phyloP scores from a whole-genome alignment of 768 basidiomycete species.

The Fistulinella prunicolor region DNA sequence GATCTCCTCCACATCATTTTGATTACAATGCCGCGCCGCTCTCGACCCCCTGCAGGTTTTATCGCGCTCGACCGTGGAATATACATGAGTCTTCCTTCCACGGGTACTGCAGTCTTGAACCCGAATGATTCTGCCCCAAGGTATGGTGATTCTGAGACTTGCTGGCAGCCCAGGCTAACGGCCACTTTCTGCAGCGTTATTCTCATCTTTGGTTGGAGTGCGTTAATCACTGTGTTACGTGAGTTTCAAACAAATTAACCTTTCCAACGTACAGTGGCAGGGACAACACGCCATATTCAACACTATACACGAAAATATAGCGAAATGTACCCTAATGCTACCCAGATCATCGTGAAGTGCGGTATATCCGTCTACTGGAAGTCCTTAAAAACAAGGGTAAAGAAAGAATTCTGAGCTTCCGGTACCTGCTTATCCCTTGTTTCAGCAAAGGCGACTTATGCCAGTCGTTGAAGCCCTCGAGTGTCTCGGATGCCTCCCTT shows the following conservation, averaged over 20 bases:
- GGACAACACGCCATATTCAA: constrained; percentile 23
- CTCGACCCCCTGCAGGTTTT: constrained; percentile 17
- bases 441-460: constrained; percentile 18
- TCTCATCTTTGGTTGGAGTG: constrained; percentile 31
- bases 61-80: constrained; percentile 14
- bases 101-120: background rate
- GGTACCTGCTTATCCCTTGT: background rate
- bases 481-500: constrained; percentile 21
- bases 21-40: constrained; percentile 6
- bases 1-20: background rate
- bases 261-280: constrained; percentile 19
- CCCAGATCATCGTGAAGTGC: constrained; percentile 28
- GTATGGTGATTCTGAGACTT: constrained; percentile 10
- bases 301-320: constrained; percentile 24
- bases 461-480: constrained; percentile 25
- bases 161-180: background rate
- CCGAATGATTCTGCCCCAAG: constrained; percentile 13
- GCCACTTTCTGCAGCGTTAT: constrained; percentile 18
- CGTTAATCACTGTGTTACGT: background rate
- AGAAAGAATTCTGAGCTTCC: background rate
- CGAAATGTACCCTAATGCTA: constrained; percentile 26
- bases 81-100: constrained; percentile 9
- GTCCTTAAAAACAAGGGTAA: constrained; percentile 12
- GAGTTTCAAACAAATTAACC: background rate
- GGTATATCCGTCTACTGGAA: constrained; percentile 19